phyloP scores from a whole-genome alignment of 257 asterid genomes.

The Oldenlandia corymbosa region DNA sequence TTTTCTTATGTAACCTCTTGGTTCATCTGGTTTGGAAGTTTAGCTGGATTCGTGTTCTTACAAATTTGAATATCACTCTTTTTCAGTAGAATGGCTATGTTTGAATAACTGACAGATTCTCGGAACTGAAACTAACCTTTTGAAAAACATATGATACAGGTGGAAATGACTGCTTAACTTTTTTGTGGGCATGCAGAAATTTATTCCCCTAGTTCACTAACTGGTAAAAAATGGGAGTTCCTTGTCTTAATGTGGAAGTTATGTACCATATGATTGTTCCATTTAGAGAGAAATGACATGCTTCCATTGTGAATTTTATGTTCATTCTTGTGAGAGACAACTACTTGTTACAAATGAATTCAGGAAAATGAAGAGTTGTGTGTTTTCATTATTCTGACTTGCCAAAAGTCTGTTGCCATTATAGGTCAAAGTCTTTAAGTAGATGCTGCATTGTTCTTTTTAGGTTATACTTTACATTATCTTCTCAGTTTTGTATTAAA shows the following conservation, averaged over 20 bases:
- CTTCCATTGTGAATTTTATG: not conserved
- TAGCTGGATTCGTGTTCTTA: not conserved
- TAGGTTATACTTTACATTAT: not conserved
- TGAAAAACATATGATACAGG: not conserved
- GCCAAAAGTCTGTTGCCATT: not conserved
- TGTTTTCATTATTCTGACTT: not conserved
- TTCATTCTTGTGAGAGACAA: not conserved
- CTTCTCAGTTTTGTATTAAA: constrained; percentile 14
- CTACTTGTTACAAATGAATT: not conserved
- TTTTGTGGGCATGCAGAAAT: not conserved
- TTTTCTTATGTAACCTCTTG: not conserved
- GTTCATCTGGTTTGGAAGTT: not conserved
- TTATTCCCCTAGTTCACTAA: not conserved
- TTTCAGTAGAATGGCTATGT: not conserved
- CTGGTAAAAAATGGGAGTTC: not conserved
- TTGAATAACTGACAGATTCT: not conserved
- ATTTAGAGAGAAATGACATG: not conserved
- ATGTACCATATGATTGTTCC: not conserved
- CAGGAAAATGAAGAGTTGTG: not conserved
- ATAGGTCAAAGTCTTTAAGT: not conserved
- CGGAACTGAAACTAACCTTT: not conserved
- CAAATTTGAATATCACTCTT: not conserved
- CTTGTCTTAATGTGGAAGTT: not conserved
- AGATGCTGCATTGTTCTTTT: not conserved
- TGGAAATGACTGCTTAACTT: not conserved